Evolutionary conservation across 495 filamentous ascomycete species (phyloP).

Genomic region (Friedmanniomyces simplex): DNA sequence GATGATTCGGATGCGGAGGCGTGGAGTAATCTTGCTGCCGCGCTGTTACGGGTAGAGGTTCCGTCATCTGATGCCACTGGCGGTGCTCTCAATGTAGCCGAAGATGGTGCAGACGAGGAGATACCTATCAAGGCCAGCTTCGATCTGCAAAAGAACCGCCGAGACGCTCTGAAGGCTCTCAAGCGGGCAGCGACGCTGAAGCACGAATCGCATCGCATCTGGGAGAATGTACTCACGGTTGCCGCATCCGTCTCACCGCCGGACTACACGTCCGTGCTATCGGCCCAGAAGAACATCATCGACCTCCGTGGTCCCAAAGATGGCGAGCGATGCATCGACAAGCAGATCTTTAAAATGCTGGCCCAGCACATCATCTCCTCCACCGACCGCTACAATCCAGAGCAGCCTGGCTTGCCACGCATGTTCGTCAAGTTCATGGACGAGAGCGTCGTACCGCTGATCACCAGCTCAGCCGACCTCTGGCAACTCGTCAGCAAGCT

Average conservation of each 20-base stretch:
- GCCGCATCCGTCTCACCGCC: slow-evolving; percentile 66
- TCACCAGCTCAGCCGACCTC: slow-evolving; percentile 64
- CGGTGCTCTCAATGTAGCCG: slow-evolving; percentile 13
- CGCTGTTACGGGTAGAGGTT: slow-evolving; percentile 44
- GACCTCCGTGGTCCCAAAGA: slow-evolving; percentile 55
- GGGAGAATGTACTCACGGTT: slow-evolving; percentile 88
- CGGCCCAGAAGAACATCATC: slow-evolving; percentile 61
- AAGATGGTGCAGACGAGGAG: slow-evolving; percentile 24
- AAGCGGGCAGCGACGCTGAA: slow-evolving; percentile 74
- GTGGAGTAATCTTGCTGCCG: slow-evolving; percentile 88
- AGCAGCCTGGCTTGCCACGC: slow-evolving; percentile 32
- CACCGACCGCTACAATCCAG: slow-evolving; percentile 20
- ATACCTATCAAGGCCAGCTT: slow-evolving; percentile 13
- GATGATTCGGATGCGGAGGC: slow-evolving; percentile 85
- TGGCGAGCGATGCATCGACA: slow-evolving; percentile 71
- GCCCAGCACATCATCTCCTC: slow-evolving; percentile 56
- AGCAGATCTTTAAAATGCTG: slow-evolving; percentile 57
- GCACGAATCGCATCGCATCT: slow-evolving; percentile 76
- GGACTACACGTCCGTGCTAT: slow-evolving; percentile 60
- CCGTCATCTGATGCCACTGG: not conserved
- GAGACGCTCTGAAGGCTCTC: slow-evolving; percentile 69
- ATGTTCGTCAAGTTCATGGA: slow-evolving; percentile 65
- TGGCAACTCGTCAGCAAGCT: slow-evolving; percentile 65
- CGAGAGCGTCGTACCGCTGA: slow-evolving; percentile 60
- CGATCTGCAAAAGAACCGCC: slow-evolving; percentile 51